These are phyloP conservation scores for Gnaphalium uliginosum DNA, from an alignment of 129 eudicot species.

Conservation along the genomic window DNA sequence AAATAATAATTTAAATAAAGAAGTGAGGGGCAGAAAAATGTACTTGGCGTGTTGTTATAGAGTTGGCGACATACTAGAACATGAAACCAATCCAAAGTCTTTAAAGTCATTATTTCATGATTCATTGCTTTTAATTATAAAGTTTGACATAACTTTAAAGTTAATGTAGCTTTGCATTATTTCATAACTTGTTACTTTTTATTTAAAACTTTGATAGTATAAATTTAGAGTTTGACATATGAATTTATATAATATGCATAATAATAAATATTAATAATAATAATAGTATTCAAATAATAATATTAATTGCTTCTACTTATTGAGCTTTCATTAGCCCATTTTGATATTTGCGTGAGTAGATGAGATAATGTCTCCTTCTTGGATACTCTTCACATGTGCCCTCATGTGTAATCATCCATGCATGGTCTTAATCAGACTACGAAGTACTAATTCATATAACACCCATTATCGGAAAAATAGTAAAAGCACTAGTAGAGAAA, in stretches of 20 bases:
- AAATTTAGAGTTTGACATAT: background rate
- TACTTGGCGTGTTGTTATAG: background rate
- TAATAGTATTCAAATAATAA: too few species aligned
- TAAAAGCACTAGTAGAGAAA: too few species aligned
- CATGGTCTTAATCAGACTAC: constrained; percentile 17
- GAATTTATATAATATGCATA: too few species aligned
- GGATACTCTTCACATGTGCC: constrained; percentile 37
- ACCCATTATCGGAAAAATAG: too few species aligned
- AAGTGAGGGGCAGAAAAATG: background rate
- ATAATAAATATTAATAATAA: too few species aligned
- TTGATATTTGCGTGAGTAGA: constrained; percentile 10
- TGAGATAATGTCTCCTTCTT: constrained; percentile 34
- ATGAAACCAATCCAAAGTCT: background rate
- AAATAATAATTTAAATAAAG: too few species aligned
- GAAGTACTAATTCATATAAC: background rate
- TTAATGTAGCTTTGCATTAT: background rate
- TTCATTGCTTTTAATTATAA: background rate
- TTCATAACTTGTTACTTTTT: background rate
- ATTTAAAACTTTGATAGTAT: too few species aligned
- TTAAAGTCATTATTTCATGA: background rate
- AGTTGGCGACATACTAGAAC: background rate
- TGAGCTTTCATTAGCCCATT: background rate
- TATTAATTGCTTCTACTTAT: too few species aligned
- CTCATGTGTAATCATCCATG: constrained; percentile 15
- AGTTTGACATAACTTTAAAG: background rate